These are phyloP conservation scores for Crassisporium funariophilum DNA, from an alignment of 768 basidiomycete genomes.

Conservation along the genomic window DNA sequence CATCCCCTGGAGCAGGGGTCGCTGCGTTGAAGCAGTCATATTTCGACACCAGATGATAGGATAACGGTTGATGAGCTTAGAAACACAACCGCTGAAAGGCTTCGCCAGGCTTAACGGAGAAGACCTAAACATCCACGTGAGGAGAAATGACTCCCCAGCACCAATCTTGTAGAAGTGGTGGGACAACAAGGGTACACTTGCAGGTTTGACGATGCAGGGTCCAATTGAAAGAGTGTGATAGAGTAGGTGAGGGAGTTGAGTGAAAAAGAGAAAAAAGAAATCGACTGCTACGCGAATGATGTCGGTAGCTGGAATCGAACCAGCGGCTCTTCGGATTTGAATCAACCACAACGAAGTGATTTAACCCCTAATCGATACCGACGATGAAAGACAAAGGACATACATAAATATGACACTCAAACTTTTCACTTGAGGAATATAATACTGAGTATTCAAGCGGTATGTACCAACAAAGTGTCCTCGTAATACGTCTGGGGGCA, in stretches of 20 bases:
- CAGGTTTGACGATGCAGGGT: no score
- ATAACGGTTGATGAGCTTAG: neutral
- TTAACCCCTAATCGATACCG: conserved; percentile 40
- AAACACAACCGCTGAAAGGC: neutral
- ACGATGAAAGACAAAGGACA: neutral
- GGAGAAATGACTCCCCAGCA: no score
- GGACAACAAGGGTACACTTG: no score
- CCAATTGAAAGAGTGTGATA: no score
- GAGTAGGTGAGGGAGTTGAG: neutral
- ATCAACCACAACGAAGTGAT: conserved; percentile 36
- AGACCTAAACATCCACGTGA: no score
- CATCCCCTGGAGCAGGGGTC: conserved; percentile 32
- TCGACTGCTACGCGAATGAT: no score
- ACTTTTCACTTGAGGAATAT: no score
- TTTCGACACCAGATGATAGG: neutral
- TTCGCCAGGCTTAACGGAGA: no score
- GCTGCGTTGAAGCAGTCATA: conserved; percentile 8
- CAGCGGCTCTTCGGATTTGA: conserved; percentile 32
- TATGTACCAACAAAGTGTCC: neutral
- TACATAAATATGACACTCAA: no score
- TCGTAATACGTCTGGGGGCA: neutral
- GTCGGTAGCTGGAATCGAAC: conserved; percentile 37
- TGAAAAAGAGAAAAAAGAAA: conserved; percentile 7
- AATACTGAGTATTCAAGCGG: neutral
- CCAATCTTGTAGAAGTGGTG: no score